These are phyloP conservation scores for Iodosphaeria phyllophila DNA, from an alignment of 2,329 filamentous ascomycete genomes.

Conservation along the genomic window DNA sequence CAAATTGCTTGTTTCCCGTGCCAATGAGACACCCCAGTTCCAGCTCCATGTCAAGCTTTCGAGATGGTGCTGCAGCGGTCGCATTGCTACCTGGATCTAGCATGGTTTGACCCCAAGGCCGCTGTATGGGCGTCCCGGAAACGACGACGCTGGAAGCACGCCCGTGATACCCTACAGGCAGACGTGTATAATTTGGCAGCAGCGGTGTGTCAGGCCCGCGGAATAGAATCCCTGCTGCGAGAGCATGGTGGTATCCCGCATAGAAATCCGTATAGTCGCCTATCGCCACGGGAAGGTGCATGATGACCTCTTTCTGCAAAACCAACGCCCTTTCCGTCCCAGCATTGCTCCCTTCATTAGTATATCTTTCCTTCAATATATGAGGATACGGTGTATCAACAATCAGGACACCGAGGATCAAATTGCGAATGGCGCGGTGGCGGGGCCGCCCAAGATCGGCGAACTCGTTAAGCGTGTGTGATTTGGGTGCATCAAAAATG, in stretches of 20 bases:
- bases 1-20: conserved; percentile 41
- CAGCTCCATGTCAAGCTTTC: conserved; percentile 60
- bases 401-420: too few relatives aligned
- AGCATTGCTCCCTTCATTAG: conserved; percentile 29
- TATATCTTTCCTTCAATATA: conserved; percentile 42
- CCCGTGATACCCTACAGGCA: conserved; percentile 71
- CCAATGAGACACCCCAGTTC: conserved; percentile 63
- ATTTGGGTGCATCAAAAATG: conserved; percentile 43
- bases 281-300: conserved; percentile 58
- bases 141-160: conserved; percentile 58
- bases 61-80: conserved; percentile 43
- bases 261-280: conserved; percentile 81
- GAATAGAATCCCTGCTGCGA: conserved; percentile 48
- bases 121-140: conserved; percentile 52
- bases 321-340: conserved; percentile 40
- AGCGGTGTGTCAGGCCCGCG: conserved; percentile 54
- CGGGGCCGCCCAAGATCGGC: conserved; percentile 50
- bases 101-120: conserved; percentile 60
- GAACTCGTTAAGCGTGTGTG: conserved; percentile 58
- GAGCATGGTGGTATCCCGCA: conserved; percentile 62
- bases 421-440: conserved; percentile 46
- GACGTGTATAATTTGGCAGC: conserved; percentile 64
- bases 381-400: conserved; percentile 37
- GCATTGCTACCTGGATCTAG: conserved; percentile 42
- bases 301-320: conserved; percentile 36